Conservation (phyloP, 768 basidiomycete genomes). For the Xerocomellus chrysenteron region DNA sequence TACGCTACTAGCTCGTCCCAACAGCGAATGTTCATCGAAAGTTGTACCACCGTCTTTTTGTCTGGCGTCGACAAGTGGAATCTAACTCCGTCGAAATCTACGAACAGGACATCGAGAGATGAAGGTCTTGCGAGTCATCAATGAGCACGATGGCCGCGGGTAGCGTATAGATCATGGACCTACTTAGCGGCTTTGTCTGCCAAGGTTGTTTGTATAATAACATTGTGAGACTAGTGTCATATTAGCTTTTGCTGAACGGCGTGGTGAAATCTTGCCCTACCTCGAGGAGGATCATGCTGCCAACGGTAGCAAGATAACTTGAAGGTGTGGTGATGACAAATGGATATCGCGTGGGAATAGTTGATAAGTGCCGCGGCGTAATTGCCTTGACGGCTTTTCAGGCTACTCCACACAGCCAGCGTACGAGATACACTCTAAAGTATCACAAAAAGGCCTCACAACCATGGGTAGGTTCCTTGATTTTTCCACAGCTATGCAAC, state of each 20-base stretch:
- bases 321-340: constrained; percentile 1
- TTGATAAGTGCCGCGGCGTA: constrained; percentile 14
- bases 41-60: constrained; percentile 73
- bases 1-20: constrained; percentile 91
- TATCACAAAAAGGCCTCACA: constrained; percentile 16
- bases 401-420: constrained; percentile 7
- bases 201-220: constrained; percentile 89
- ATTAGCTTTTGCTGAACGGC: constrained; percentile 4
- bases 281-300: constrained; percentile 81
- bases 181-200: constrained; percentile 86
- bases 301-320: background rate
- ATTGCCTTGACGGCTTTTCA: constrained; percentile 25
- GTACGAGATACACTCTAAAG: constrained; percentile 7
- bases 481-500: background rate
- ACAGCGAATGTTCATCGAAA: constrained; percentile 97
- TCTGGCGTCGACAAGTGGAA: constrained; percentile 91
- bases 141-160: constrained; percentile 3
- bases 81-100: constrained; percentile 95
- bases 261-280: constrained; percentile 36
- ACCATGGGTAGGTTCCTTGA: constrained; percentile 26
- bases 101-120: constrained; percentile 91
- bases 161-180: constrained; percentile 20
- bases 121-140: constrained; percentile 62
- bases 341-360: constrained; percentile 29
- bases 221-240: constrained; percentile 72